A percentile compares a stretch with the other conserved stretches of the same genome.
Evolutionary conservation across 2,329 filamentous ascomycete genomes (phyloP).

Genomic region (Neonectria neomacrospora): DNA sequence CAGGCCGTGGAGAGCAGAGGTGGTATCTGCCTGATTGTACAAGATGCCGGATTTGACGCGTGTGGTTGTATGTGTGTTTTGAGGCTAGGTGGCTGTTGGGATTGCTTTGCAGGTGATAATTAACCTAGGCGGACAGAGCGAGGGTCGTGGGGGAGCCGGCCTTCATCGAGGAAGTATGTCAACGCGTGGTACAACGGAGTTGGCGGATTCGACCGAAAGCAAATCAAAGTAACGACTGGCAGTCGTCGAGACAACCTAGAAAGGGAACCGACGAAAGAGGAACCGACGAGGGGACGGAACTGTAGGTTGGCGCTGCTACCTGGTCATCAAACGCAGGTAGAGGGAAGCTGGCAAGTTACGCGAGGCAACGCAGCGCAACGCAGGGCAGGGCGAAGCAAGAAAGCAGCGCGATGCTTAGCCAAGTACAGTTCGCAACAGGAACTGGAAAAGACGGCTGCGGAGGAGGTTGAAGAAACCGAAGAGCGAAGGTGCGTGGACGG

Average conservation of each 20-base stretch:
- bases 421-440: conserved; percentile 36
- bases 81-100: conserved; percentile 25
- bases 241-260: conserved; percentile 43
- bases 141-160: conserved; percentile 42
- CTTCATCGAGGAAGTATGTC: conserved; percentile 43
- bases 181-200: conserved; percentile 31
- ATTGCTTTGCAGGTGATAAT: conserved; percentile 27
- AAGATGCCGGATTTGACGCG: conserved; percentile 16
- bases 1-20: conserved; percentile 37
- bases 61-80: conserved; percentile 15
- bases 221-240: conserved; percentile 46
- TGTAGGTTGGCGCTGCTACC: conserved; percentile 33
- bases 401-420: conserved; percentile 37
- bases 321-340: conserved; percentile 41
- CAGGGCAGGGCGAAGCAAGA: conserved; percentile 35
- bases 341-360: conserved; percentile 28
- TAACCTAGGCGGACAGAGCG: conserved; percentile 36
- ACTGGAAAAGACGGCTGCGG: conserved; percentile 35
- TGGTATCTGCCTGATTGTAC: conserved; percentile 21
- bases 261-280: conserved; percentile 44
- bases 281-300: conserved; percentile 34
- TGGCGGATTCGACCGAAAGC: conserved; percentile 32
- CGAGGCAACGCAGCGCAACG: conserved; percentile 35
- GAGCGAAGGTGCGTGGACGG: conserved; percentile 44
- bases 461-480: conserved; percentile 42